Conservation (phyloP, 371 early-diverging fungal species). For the Actinomortierella ambigua region DNA sequence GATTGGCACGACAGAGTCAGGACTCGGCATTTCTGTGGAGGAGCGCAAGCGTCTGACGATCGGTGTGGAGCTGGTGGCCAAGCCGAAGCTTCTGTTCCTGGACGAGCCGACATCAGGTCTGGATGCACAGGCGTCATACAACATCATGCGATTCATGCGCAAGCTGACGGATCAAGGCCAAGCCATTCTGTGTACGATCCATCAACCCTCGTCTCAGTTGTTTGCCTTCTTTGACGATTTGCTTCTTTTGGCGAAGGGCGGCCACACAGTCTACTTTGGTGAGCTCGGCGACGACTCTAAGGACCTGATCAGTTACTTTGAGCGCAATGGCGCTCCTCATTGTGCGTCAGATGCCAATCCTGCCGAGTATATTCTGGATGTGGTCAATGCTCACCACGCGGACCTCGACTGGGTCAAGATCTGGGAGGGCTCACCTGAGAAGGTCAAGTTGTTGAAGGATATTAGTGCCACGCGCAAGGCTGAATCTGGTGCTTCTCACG, state of each 20-base stretch:
- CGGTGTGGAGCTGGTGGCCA: constrained; percentile 75
- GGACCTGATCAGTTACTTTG: constrained; percentile 66
- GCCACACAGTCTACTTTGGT: constrained; percentile 80
- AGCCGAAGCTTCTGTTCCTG: constrained; percentile 79
- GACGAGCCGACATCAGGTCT: constrained; percentile 89
- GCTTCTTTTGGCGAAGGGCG: constrained; percentile 80
- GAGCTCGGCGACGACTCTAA: constrained; percentile 62
- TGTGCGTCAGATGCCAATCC: constrained; percentile 65
- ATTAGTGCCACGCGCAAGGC: constrained; percentile 30
- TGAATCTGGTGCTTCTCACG: constrained; percentile 3
- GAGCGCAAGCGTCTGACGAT: constrained; percentile 66
- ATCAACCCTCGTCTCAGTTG: constrained; percentile 83
- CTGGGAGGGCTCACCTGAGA: constrained; percentile 59
- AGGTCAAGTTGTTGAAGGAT: constrained; percentile 6
- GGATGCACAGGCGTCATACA: constrained; percentile 69
- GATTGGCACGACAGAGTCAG: constrained; percentile 57
- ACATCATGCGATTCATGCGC: constrained; percentile 75
- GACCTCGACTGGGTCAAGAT: constrained; percentile 64
- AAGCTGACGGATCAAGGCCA: constrained; percentile 72
- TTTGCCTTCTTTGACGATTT: constrained; percentile 85
- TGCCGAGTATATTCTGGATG: constrained; percentile 73
- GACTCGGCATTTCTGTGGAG: constrained; percentile 58
- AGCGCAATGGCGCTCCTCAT: constrained; percentile 62
- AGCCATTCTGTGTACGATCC: constrained; percentile 82
- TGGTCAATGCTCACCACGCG: constrained; percentile 68